Conservation (phyloP, 1,139 yeast genomes). For the Lodderomyces pseudojiufengensis region DNA sequence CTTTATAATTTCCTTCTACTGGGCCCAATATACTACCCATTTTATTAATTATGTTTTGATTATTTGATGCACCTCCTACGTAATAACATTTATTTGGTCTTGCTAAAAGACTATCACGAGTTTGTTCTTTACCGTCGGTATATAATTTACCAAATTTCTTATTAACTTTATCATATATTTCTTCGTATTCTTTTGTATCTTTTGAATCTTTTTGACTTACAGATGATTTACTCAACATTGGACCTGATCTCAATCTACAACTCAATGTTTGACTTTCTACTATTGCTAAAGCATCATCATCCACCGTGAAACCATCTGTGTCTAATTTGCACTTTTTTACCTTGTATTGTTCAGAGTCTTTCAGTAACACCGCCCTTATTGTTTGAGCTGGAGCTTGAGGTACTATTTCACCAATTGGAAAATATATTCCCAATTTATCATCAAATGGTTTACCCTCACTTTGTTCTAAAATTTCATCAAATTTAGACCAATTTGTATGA, state of each 20-base stretch:
- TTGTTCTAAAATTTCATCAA: constrained; percentile 52
- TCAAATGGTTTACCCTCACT: constrained; percentile 16
- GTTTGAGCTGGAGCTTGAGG: constrained; percentile 71
- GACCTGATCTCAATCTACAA: constrained; percentile 75
- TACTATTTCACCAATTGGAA: constrained; percentile 85
- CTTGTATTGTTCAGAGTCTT: constrained; percentile 19
- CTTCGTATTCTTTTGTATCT: constrained; percentile 7
- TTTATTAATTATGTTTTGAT: constrained; percentile 59
- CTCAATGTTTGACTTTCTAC: constrained; percentile 86
- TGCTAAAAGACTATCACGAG: constrained; percentile 39
- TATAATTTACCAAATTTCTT: constrained; percentile 38
- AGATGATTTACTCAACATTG: constrained; percentile 44
- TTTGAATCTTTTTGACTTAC: background rate
- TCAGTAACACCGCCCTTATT: constrained; percentile 40
- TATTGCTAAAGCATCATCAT: constrained; percentile 71
- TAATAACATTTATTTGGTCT: constrained; percentile 71
- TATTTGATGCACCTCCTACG: constrained; percentile 87
- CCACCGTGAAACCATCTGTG: constrained; percentile 38
- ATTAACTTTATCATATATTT: constrained; percentile 24
- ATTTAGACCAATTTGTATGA: constrained; percentile 55
- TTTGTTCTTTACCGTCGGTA: constrained; percentile 50
- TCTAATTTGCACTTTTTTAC: constrained; percentile 19
- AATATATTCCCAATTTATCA: constrained; percentile 68
- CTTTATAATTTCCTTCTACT: constrained; percentile 59
- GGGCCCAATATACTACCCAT: constrained; percentile 72